Evolutionary conservation across 2,329 filamentous ascomycete genomes (phyloP), one percentile per base, ranked within the genome.

Genomic region (Plectosphaerella cucumerina): DNA sequence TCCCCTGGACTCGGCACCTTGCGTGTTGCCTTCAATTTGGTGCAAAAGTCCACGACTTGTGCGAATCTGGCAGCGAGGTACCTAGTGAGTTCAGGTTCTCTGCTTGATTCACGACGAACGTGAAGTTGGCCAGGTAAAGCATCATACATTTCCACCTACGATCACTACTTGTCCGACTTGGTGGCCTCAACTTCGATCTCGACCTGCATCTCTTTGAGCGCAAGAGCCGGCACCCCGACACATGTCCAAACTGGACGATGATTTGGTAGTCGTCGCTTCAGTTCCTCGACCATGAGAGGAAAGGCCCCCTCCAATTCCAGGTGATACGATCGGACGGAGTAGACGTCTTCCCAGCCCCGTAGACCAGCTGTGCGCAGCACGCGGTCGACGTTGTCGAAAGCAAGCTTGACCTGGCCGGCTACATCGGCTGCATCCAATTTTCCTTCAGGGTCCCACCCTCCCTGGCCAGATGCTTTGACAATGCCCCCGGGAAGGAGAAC

Each of bases 151-250:
- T n/a, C n/a, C n/a, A n/a, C n/a, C n/a, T n/a, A n/a, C n/a, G n/a
- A n/a, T 34, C 14, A 34, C 8, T 34, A 8, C 31, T 34, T 34
- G 31, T 34, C 14, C 8, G 8, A 8, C 14, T 18, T 37, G 35
- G 6, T n/a, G 6, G 76, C 76, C 14, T 62, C 60, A 18, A 80
- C 77, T 60, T 84, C 80, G 62, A 84, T 76, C 65, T 84, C 80
- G 3, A 82, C 70, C 26, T 65, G 58, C 80, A 84, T 83, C 12
- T 63, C 67, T 11, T 71, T 67, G 41, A 65, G 60, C 0, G 67
- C 78, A n/a, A 84, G 59, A 42, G 65, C 55, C 5, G 62, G 53
- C 1, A 83, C 78, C 0, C 73, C 78, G 21, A 83, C 63, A 50
- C 64, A 65, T 0, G 78, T 84, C 74, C 75, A 78, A 9, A 44